These are phyloP conservation scores for Zoysia pacifica DNA, from an alignment of 176 grass and related monocot species.

Conservation along the genomic window DNA sequence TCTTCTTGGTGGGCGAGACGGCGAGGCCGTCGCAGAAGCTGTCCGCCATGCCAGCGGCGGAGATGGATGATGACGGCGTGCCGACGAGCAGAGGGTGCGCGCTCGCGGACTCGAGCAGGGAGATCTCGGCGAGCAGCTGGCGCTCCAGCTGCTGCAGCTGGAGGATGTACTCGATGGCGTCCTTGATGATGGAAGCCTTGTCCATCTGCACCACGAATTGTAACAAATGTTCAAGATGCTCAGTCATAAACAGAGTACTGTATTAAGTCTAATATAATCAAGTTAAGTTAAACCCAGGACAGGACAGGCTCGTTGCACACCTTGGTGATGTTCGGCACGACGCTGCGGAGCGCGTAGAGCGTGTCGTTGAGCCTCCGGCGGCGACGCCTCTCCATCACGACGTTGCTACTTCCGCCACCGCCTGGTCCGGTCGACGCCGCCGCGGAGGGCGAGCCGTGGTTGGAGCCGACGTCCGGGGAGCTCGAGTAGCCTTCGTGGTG, in stretches of 20 bases:
- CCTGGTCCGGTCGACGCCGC: not conserved
- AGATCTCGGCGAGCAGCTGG: conserved; percentile 42
- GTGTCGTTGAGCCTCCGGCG: conserved; percentile 60
- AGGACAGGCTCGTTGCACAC: not conserved
- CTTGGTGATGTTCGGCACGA: conserved; percentile 75
- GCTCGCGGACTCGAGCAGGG: conserved; percentile 28
- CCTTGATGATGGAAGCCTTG: conserved; percentile 66
- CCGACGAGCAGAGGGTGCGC: not conserved
- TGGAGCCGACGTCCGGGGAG: conserved; percentile 24
- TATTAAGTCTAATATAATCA: no score
- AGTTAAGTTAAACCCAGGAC: no score
- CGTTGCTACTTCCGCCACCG: not conserved
- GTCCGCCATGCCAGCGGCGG: not conserved
- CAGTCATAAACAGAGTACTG: no score
- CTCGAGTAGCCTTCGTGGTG: conserved; percentile 27
- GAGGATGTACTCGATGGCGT: conserved; percentile 66
- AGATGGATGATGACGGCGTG: not conserved
- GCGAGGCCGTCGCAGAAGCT: not conserved
- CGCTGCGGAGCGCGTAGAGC: conserved; percentile 62
- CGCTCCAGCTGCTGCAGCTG: conserved; percentile 58
- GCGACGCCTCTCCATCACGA: conserved; percentile 38
- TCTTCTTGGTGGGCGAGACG: conserved; percentile 17
- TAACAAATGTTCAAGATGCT: no score
- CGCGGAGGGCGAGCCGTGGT: not conserved
- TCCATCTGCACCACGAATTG: conserved; percentile 54